Percentiles rank a stretch among this genome's conserved stretches.
These are phyloP conservation scores for Solanum hybrid DNA, from an alignment of 305 asterid species.

Conservation along the genomic window DNA sequence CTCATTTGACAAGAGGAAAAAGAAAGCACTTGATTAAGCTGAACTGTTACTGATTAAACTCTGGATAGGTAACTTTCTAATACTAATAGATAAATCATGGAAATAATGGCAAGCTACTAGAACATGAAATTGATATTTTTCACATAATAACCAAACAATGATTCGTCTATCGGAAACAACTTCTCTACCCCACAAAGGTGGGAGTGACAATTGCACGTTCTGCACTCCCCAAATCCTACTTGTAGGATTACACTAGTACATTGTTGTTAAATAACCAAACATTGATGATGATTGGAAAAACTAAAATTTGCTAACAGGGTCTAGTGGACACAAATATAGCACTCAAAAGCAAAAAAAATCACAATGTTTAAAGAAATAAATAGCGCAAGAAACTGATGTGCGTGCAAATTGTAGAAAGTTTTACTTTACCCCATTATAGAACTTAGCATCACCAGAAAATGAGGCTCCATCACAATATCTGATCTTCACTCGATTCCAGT, in stretches of 20 bases:
- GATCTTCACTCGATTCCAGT: slow-evolving; percentile 93
- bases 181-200: background rate
- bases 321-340: background rate
- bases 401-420: background rate
- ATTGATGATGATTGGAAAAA: background rate
- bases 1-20: background rate
- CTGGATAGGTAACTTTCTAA: background rate
- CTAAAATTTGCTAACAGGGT: background rate
- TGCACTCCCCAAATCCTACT: background rate
- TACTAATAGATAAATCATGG: background rate
- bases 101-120: background rate
- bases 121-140: background rate
- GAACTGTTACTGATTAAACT: background rate
- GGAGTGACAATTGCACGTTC: background rate
- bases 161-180: background rate
- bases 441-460: slow-evolving; percentile 71
- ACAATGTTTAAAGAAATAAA: background rate
- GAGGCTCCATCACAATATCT: slow-evolving; percentile 98
- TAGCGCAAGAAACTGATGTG: background rate
- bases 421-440: slow-evolving; percentile 78
- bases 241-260: background rate
- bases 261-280: background rate
- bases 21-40: background rate
- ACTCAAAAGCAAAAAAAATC: background rate
- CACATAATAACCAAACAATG: background rate